These are phyloP conservation scores for Sphaerobolus stellatus DNA, from an alignment of 1,284 basidiomycete species.

Conservation along the genomic window DNA sequence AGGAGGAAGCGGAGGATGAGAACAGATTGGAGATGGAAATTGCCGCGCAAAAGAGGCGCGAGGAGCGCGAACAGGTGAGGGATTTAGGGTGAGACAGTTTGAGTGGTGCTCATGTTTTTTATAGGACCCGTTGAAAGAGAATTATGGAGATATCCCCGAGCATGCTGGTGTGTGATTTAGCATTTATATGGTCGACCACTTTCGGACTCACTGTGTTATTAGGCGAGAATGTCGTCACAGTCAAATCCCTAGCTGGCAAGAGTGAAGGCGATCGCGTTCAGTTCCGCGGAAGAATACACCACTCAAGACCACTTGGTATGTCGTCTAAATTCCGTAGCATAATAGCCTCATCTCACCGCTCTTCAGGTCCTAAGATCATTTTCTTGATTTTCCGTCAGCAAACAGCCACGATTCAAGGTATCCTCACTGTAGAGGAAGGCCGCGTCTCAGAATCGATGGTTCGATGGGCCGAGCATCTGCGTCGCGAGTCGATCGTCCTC, in stretches of 20 bases:
- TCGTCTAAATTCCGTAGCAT: not conserved
- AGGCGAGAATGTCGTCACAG: slow-evolving; percentile 8
- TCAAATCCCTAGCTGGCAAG: slow-evolving; percentile 22
- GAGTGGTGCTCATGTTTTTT: not conserved
- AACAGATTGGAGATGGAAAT: slow-evolving; percentile 30
- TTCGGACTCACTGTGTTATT: not conserved
- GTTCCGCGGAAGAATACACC: slow-evolving; percentile 64
- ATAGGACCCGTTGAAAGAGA: slow-evolving; percentile 58
- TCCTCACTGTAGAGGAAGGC: slow-evolving; percentile 55
- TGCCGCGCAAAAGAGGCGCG: slow-evolving; percentile 50
- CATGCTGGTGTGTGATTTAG: slow-evolving; percentile 31
- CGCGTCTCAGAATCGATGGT: slow-evolving; percentile 67
- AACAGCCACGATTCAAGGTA: slow-evolving; percentile 61
- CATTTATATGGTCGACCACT: not conserved
- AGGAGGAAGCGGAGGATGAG: slow-evolving; percentile 37
- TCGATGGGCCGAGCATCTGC: slow-evolving; percentile 57
- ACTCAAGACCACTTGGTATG: slow-evolving; percentile 55
- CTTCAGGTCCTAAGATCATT: slow-evolving; percentile 53
- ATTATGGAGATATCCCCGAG: slow-evolving; percentile 63
- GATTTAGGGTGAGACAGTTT: not conserved
- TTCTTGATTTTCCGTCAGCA: slow-evolving; percentile 65
- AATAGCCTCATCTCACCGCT: not conserved
- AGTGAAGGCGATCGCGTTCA: slow-evolving; percentile 51
- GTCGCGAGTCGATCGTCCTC: slow-evolving; percentile 61
- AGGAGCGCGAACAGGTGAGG: slow-evolving; percentile 45